Base-by-base conservation (phyloP, 257 asterid genomes). In the Handroanthus guayacan region DNA sequence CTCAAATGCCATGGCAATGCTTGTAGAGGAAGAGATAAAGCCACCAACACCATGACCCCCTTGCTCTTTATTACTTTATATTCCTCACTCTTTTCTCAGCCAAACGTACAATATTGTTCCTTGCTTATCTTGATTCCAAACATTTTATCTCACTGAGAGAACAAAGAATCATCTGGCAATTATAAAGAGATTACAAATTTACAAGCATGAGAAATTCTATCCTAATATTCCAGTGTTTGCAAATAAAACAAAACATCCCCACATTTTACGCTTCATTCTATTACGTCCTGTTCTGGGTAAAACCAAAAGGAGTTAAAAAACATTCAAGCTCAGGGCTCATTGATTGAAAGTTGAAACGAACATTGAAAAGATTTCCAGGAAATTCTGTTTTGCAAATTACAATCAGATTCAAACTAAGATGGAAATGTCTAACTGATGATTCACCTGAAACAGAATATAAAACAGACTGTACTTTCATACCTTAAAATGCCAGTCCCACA, bases 401-500 rank as follows among this genome's bases (percentile, higher is more conserved):
- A 71, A 65, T 51, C 31, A 25, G 31, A 25, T 25, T 25, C 45
- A 67, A 56, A 67, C 57, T 12, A 48, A 36, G 48, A 37, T 48
- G 43, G 37, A 56, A 8, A 17, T 11, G 20, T 62, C 41, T 43
- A 69, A 80, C 5, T 50, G 44, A 62, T 14, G 18, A 56, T 54
- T 72, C 68, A 62, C 14, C 51, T 17, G 61, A 74, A 50, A 65
- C 43, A 17, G 55, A 50, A 69, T 18, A 69, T 12, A 68, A 67
- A 75, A 54, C 62, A 18, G 65, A 62, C 80, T 17, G 16, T 34
- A 56, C 38, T 6, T 17, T 58, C 85, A 11, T 75, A 92, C 99
- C 99, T 94, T 65, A 95, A 83, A 77, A 95, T 95, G 84, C 99
- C 99, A 75, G 99, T 95, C 61, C 99, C 99, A 75, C 99, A 95